Evolutionary conservation across 2,329 filamentous ascomycete species (phyloP).

Genomic region (Ploettnerulaceae sp.): DNA sequence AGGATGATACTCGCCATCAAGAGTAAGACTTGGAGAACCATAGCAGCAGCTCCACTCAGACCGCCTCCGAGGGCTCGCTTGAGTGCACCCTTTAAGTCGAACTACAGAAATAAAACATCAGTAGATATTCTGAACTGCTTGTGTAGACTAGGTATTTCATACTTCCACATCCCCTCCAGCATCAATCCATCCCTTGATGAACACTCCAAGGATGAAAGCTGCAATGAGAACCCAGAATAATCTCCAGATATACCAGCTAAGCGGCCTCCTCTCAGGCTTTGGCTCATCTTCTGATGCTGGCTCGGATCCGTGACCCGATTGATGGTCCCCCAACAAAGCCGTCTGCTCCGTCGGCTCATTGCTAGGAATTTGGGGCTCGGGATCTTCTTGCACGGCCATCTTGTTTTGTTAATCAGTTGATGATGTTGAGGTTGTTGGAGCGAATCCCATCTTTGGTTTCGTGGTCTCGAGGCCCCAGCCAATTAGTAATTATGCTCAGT

Average conservation of each 20-base stretch:
- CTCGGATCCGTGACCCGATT: conserved; percentile 13
- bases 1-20: conserved; percentile 38
- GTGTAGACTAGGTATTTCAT: too few species aligned
- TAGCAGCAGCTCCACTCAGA: conserved; percentile 44
- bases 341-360: conserved; percentile 24
- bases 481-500: neutral
- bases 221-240: conserved; percentile 36
- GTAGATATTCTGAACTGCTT: conserved; percentile 2
- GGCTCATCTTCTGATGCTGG: conserved; percentile 10
- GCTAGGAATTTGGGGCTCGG: neutral
- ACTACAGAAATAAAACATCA: conserved; percentile 32
- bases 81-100: conserved; percentile 42
- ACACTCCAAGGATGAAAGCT: conserved; percentile 35
- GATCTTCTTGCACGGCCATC: neutral
- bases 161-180: conserved; percentile 38
- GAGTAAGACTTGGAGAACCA: conserved; percentile 44
- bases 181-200: conserved; percentile 45
- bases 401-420: neutral
- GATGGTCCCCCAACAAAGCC: conserved; percentile 23
- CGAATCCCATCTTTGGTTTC: neutral
- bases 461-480: neutral
- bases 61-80: conserved; percentile 43
- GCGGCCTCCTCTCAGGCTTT: conserved; percentile 7
- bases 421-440: neutral
- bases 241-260: conserved; percentile 36